Evolutionary conservation across 176 grass and related monocot species (phyloP), one percentile per base, ranked within the genome.

Genomic region (Oryza nivara): DNA sequence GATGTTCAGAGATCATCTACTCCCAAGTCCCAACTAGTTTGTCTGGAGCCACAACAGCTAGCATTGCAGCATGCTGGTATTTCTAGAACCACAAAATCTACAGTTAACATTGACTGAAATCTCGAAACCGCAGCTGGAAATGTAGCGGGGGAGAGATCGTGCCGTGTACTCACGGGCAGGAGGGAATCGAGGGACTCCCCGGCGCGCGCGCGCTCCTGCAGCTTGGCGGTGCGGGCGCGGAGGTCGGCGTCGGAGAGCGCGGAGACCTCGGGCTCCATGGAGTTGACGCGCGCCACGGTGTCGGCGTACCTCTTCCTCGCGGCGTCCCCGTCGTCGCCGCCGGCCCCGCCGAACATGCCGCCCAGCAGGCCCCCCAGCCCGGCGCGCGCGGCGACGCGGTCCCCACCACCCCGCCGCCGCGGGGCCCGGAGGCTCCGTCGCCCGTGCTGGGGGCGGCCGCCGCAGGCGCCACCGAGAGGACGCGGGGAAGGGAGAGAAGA

Each of bases 131-230:
- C 32, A 43, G 36, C n/a, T 52, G 52, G 44, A 26, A 22, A 30
- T 12, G 38, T 45, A 67, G 20, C 3, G 36, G 36, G 36, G 28
- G 28, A 28, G 34, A 38, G 36, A 38, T 44, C 3, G 22, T 38
- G 43, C 25, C 12, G 26, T 9, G 73, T 72, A 84, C 92, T 76
- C 58, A 98, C 96, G 10, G 96, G 91, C 61, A 98, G 87, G 77
- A 98, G 85, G n/a, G 92, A 95, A 64, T 95, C 96, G 30, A 98
- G 89, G 13, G 89, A 83, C 72, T 98, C 89, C 43, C 89, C 84
- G 75, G 89, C 76, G 68, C 76, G 85, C 44, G 96, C 96, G 43
- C 96, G 89, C 66, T 88, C 89, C 85, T 90, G 92, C 65, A 98
- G 87, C 56, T 15, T 70, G 19, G 91, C 54, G 17, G 96, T 98